Conservation (phyloP, 768 basidiomycete genomes). For the Naematelia encephala region DNA sequence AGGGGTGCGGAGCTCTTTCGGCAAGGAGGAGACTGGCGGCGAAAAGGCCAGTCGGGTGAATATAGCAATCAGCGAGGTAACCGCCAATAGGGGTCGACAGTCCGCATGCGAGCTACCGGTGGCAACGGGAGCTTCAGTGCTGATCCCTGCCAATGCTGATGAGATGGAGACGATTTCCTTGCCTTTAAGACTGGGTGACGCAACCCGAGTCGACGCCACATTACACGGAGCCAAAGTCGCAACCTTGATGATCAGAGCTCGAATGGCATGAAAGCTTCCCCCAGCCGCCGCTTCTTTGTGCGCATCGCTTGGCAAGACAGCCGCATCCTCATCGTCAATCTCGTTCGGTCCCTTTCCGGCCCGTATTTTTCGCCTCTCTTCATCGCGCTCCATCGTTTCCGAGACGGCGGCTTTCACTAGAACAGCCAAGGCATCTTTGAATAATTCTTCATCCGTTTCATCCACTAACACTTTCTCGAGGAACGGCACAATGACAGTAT, state of each 20-base stretch:
- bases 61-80: slow-evolving; percentile 49
- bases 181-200: slow-evolving; percentile 2
- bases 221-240: slow-evolving; percentile 36
- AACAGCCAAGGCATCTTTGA: slow-evolving; percentile 40
- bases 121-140: slow-evolving; percentile 6
- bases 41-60: slow-evolving; percentile 52
- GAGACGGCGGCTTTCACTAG: slow-evolving; percentile 44
- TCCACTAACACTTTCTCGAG: slow-evolving; percentile 46
- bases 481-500: slow-evolving; percentile 49
- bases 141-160: slow-evolving; percentile 4
- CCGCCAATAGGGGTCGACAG: slow-evolving; percentile 37
- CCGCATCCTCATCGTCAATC: slow-evolving; percentile 32
- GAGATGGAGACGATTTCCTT: slow-evolving; percentile 33
- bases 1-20: slow-evolving; percentile 43
- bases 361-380: slow-evolving; percentile 28
- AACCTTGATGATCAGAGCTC: slow-evolving; percentile 30
- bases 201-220: slow-evolving; percentile 7
- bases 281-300: slow-evolving; percentile 36
- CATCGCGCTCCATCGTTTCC: slow-evolving; percentile 49
- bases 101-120: slow-evolving; percentile 19
- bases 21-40: slow-evolving; percentile 39
- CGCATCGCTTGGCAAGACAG: slow-evolving; percentile 21
- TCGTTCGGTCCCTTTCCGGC: slow-evolving; percentile 13
- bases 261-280: slow-evolving; percentile 39
- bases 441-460: slow-evolving; percentile 47